Base-by-base conservation (phyloP, 768 basidiomycete species). In the Hygrophorus pudorinus region DNA sequence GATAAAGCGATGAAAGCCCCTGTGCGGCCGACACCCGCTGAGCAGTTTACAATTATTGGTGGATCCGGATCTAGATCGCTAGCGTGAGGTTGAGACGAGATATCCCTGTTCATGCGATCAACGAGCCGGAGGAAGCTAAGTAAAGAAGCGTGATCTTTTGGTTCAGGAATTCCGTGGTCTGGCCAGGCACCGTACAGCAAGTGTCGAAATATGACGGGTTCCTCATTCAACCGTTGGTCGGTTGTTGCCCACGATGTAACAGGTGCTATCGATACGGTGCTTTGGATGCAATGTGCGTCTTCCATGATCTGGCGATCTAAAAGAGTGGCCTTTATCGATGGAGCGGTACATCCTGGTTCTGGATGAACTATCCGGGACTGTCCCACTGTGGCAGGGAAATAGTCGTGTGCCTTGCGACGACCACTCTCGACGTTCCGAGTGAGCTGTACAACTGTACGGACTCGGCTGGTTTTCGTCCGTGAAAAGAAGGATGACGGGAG, bases 11-110 rank as follows among this genome's bases (percentile, higher is more conserved):
- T 85, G 62, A 89, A 90, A 5, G 88, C 75, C 13, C 90, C 90
- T 3, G 90, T 90, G 29, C 90, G 74, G 2, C 90, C 90, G 46
- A 92, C 71, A 3, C 90, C 90, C 1, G 91, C 90, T 20, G 87
- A 90, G 56, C 90, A 93, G 49, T 85, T 78, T 24, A 87, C 73
- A 53, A 92, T 74, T 49, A 85, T 73, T 0, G 87, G 87, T n/a
- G 84, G 82, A 49, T 83, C 79, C 11, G 73, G 65, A 51, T 81
- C 44, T 13, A 62, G 49, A 14, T 62, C 46, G 2, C 31, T 21
- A 36, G 48, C 52, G 44, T 61, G 57, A 28, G 51, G 40, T 21
- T 51, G 43, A 8, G 61, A 50, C 18, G 54, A 62, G 17, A 55
- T 51, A 48, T 75, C 70, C 48, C 70, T 72, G 60, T 88, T 88